Evolutionary conservation across 441 rosid species (phyloP).

Genomic region (Capsella rubella): DNA sequence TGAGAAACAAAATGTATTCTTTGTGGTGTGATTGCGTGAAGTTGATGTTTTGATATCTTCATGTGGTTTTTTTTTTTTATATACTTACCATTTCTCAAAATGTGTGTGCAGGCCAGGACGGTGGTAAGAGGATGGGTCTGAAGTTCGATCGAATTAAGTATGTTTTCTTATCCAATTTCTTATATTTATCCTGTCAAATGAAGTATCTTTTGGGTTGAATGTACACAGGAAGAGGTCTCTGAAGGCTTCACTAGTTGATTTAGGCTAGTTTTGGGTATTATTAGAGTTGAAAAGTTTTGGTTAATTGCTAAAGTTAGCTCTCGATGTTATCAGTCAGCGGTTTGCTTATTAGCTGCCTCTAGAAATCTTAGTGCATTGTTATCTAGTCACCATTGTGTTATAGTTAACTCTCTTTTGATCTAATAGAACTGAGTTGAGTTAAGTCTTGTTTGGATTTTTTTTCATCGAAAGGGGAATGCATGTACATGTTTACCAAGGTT

Average conservation of each 20-base stretch:
- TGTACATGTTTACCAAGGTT: conserved; percentile 16
- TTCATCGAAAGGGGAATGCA: not conserved
- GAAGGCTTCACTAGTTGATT: not conserved
- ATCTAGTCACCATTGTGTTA: not conserved
- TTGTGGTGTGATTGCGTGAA: too few species aligned
- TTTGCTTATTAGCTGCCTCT: conserved; percentile 1
- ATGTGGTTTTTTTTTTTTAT: not conserved
- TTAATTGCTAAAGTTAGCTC: not conserved
- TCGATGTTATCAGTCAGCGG: not conserved
- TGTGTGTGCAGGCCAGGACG: conserved; percentile 65
- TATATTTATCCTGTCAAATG: not conserved
- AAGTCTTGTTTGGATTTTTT: not conserved
- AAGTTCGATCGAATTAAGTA: conserved; percentile 82
- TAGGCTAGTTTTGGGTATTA: not conserved
- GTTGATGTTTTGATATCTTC: not conserved
- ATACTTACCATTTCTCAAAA: conserved; percentile 9
- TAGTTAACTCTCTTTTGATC: not conserved
- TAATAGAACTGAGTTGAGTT: conserved; percentile 9
- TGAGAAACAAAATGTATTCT: not conserved
- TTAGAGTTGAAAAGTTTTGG: not conserved
- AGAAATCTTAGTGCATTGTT: conserved; percentile 7
- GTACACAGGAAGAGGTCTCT: conserved; percentile 11
- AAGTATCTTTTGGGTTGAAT: conserved; percentile 6
- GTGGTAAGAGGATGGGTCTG: conserved; percentile 86
- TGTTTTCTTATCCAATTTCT: conserved; percentile 25